Evolutionary conservation across 2,329 filamentous ascomycete genomes (phyloP).

Genomic region (Pyrenochaeta sp.): DNA sequence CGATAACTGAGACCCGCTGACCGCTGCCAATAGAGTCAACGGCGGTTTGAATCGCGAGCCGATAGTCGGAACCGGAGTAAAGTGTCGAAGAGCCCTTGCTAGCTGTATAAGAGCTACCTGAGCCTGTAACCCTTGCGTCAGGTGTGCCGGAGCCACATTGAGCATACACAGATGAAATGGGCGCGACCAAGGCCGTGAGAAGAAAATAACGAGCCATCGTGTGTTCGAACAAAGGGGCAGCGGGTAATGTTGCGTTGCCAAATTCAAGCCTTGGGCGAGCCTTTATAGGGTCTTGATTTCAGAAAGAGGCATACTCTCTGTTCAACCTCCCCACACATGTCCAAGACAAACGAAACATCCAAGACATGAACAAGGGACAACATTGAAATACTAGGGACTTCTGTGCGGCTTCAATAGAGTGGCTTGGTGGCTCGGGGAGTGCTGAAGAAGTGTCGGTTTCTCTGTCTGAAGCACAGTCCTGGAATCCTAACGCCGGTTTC

Average conservation of each 20-base stretch:
- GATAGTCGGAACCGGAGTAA: conserved; percentile 63
- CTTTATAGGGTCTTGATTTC: background rate
- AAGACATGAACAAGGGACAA: background rate
- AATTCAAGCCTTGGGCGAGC: background rate
- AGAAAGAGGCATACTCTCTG: background rate
- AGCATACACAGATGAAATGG: conserved; percentile 26
- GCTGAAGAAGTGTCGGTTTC: background rate
- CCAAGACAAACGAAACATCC: conserved; percentile 1
- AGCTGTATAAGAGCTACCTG: conserved; percentile 55
- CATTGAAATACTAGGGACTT: too few species aligned
- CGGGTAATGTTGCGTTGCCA: background rate
- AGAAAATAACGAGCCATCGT: conserved; percentile 1
- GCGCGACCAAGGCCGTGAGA: background rate
- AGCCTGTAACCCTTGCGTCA: conserved; percentile 58
- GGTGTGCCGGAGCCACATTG: conserved; percentile 60
- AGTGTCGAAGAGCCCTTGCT: conserved; percentile 54
- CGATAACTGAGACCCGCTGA: conserved; percentile 62
- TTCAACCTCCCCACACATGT: background rate
- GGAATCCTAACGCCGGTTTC: background rate
- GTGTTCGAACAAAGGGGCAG: background rate
- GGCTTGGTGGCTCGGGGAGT: background rate
- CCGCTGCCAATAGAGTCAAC: conserved; percentile 61
- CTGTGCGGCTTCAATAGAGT: background rate
- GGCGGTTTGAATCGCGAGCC: conserved; percentile 62
- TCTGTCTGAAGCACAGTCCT: background rate